Evolutionary conservation across 768 basidiomycete species (phyloP).

Genomic region (Pulveroboletus sp.): DNA sequence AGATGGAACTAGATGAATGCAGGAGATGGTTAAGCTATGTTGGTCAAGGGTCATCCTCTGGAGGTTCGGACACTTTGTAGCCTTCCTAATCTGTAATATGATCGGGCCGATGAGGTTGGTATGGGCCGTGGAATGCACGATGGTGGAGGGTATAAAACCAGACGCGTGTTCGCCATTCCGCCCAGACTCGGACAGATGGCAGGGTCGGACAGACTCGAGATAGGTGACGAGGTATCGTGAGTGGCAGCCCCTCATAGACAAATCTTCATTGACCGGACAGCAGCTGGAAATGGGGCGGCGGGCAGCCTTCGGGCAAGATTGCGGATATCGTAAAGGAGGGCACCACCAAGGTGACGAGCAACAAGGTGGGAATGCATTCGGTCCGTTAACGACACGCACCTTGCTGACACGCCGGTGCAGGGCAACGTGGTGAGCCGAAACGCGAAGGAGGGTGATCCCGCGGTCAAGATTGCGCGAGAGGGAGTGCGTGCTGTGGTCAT

Average conservation of each 20-base stretch:
- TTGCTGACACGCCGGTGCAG: conserved; percentile 13
- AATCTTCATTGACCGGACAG: background rate
- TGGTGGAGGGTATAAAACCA: background rate
- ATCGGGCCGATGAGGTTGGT: conserved; percentile 11
- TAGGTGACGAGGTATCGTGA: conserved; percentile 27
- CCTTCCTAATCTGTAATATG: conserved; percentile 15
- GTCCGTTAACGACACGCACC: background rate
- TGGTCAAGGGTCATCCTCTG: conserved; percentile 1
- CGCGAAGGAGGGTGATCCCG: conserved; percentile 44
- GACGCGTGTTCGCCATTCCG: background rate
- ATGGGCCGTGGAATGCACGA: background rate
- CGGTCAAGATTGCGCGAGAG: conserved; percentile 41
- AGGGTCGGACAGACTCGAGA: conserved; percentile 11
- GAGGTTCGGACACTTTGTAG: background rate
- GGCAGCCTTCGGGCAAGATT: conserved; percentile 32
- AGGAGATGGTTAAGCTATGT: conserved; percentile 18
- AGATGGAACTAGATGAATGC: conserved; percentile 26
- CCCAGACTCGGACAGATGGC: conserved; percentile 4
- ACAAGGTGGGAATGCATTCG: conserved; percentile 33
- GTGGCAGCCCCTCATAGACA: conserved; percentile 3
- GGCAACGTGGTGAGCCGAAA: conserved; percentile 42
- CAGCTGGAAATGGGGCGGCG: conserved; percentile 37
- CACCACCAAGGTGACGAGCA: conserved; percentile 40
- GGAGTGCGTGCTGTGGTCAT: conserved; percentile 33
- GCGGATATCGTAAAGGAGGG: conserved; percentile 40